Evolutionary conservation across 2,329 filamentous ascomycete species (phyloP), one percentile per base, ranked within the genome.

Genomic region (Chalaropsis ovoidea): DNA sequence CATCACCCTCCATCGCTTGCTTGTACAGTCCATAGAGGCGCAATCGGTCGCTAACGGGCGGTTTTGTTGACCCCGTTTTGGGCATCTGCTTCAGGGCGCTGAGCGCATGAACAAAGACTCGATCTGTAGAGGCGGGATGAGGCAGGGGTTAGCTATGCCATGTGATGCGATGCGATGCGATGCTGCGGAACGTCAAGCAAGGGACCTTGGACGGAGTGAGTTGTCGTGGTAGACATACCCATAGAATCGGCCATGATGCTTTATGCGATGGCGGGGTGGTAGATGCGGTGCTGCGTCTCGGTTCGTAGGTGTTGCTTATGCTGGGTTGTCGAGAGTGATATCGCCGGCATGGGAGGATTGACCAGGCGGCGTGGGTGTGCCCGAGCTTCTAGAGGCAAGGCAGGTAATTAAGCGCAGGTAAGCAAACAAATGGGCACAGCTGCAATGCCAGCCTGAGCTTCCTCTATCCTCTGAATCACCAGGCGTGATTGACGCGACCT

Each of bases 61-160:
- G 94, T 69, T 94, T 88, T 69, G 90, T 86, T 63, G 90, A 90
- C 69, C 94, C 93, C 19, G 92, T 96, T 73, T 94, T 93, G 71
- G 89, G 89, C 71, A 99, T 95, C 77, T 95, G 95, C 77, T 96
- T 96, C 72, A 99, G 93, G 27, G 94, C 97, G 78, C 96, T 96
- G 76, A 99, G 88, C 70, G 94, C 94, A 84, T 99, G 93, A 75
- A 95, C 93, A 76, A 99, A 99, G 74, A 99, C 94, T 77, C 94
- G 88, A 79, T 99, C 94, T 97, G 71, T 54, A 42, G 35, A 63
- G 49, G n/a, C 35, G 24, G 47, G 11, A 27, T 52, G 47, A 27
- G 22, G 54, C 42, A 24, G 45, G 19, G 63, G 47, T 47, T 49
- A 54, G 41, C 41, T 58, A 58, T n/a, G 54, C 27, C 54, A 58